phyloP scores from a whole-genome alignment of 495 filamentous ascomycete genomes.

The Podospora pseudocomata region DNA sequence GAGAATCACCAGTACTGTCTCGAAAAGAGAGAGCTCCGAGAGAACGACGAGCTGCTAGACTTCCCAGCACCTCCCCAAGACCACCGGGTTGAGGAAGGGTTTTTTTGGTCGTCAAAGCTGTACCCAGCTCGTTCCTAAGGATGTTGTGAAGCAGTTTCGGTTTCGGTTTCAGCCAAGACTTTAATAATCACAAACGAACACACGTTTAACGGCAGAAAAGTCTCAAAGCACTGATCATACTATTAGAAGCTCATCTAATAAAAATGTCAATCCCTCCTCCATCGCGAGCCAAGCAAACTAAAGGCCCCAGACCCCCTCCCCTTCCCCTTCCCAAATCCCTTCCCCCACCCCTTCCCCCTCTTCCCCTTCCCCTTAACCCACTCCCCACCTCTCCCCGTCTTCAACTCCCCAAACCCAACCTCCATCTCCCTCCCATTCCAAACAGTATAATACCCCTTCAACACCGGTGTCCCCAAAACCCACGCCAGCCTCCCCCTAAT shows the following conservation, averaged over 20 bases:
- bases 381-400: background rate
- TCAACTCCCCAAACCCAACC: constrained; percentile 20
- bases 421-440: constrained; percentile 22
- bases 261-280: too few species aligned
- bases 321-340: background rate
- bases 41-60: background rate
- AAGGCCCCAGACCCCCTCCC: background rate
- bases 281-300: background rate
- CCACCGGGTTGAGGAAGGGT: background rate
- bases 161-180: too few species aligned
- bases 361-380: background rate
- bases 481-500: constrained; percentile 20
- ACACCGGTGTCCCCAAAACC: constrained; percentile 22
- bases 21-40: background rate
- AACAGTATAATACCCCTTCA: constrained; percentile 29
- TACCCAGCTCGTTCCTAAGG: background rate
- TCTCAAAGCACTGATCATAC: too few species aligned
- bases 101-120: background rate
- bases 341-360: background rate
- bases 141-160: too few species aligned
- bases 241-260: too few species aligned
- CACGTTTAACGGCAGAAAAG: too few species aligned
- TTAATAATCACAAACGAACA: too few species aligned
- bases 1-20: background rate
- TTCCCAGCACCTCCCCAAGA: background rate